These are phyloP conservation scores for Fonsecaea pugnacius DNA, from an alignment of 2,329 filamentous ascomycete species.

Conservation along the genomic window DNA sequence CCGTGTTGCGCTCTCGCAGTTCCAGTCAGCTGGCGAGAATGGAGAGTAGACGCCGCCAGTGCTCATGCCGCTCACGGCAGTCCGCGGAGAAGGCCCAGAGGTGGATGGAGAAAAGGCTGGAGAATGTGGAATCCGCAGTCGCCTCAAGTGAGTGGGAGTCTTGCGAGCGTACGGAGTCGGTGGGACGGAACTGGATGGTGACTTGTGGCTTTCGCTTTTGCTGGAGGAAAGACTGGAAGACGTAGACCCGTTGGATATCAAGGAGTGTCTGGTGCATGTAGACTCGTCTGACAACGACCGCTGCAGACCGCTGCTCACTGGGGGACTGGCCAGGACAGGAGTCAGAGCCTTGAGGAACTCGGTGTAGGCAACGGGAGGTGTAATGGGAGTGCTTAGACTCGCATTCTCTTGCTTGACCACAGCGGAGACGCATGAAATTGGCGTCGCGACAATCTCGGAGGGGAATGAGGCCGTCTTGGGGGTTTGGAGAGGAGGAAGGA, in stretches of 20 bases:
- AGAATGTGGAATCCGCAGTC: slow-evolving; percentile 77
- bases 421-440: slow-evolving; percentile 53
- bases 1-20: slow-evolving; percentile 66
- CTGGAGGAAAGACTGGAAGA: slow-evolving; percentile 50
- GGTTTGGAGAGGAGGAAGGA: slow-evolving; percentile 49
- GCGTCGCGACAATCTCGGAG: slow-evolving; percentile 60
- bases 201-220: slow-evolving; percentile 60
- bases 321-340: slow-evolving; percentile 70
- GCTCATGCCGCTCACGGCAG: slow-evolving; percentile 52
- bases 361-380: slow-evolving; percentile 84
- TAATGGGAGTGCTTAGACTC: slow-evolving; percentile 79
- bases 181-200: slow-evolving; percentile 65
- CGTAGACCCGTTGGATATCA: slow-evolving; percentile 47
- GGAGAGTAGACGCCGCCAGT: slow-evolving; percentile 65
- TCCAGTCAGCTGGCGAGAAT: slow-evolving; percentile 80
- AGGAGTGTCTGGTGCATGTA: slow-evolving; percentile 44
- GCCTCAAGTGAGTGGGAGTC: slow-evolving; percentile 60
- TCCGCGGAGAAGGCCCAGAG: slow-evolving; percentile 67
- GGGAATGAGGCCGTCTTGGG: slow-evolving; percentile 53
- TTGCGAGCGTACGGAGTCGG: slow-evolving; percentile 64
- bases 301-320: slow-evolving; percentile 56
- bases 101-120: slow-evolving; percentile 68
- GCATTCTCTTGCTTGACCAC: slow-evolving; percentile 71
- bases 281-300: slow-evolving; percentile 46
- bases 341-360: slow-evolving; percentile 88